Percentiles rank a stretch among this genome's conserved stretches.
phyloP scores from a whole-genome alignment of 2,329 filamentous ascomycete genomes.

The Colletotrichum falcatum region DNA sequence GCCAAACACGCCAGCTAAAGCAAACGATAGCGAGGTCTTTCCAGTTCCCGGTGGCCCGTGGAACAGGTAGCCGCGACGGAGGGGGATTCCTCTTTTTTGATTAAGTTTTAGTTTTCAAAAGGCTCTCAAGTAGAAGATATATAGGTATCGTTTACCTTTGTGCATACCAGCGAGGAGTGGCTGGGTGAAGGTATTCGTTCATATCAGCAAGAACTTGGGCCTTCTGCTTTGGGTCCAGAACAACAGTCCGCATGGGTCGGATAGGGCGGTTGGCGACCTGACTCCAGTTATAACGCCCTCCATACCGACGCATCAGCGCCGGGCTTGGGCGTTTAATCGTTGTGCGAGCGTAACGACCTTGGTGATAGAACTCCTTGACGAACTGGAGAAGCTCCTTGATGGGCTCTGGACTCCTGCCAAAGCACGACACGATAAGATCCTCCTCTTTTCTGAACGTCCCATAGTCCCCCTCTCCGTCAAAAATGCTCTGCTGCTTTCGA shows the following conservation, averaged over 20 bases:
- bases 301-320: constrained; percentile 41
- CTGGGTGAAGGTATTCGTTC: constrained; percentile 81
- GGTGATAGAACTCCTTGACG: constrained; percentile 63
- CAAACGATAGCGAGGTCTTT: constrained; percentile 76
- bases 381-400: constrained; percentile 68
- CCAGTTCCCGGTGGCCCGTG: constrained; percentile 81
- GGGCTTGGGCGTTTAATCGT: constrained; percentile 62
- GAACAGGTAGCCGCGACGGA: constrained; percentile 82
- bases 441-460: constrained; percentile 64
- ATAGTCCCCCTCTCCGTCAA: constrained; percentile 50
- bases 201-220: constrained; percentile 75
- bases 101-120: too few species aligned
- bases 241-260: constrained; percentile 79
- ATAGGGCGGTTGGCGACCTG: constrained; percentile 73
- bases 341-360: constrained; percentile 66
- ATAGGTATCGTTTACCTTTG: too few species aligned
- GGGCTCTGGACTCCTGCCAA: constrained; percentile 63
- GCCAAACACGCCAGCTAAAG: constrained; percentile 73
- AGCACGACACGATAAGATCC: constrained; percentile 65
- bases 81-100: constrained; percentile 70
- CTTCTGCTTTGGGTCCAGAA: constrained; percentile 77
- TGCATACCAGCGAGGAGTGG: constrained; percentile 79
- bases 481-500: constrained; percentile 58
- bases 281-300: constrained; percentile 62
- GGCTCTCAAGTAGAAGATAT: too few species aligned